Conservation (phyloP, 2,329 filamentous ascomycete genomes). For the Zymoseptoria passerinii region DNA sequence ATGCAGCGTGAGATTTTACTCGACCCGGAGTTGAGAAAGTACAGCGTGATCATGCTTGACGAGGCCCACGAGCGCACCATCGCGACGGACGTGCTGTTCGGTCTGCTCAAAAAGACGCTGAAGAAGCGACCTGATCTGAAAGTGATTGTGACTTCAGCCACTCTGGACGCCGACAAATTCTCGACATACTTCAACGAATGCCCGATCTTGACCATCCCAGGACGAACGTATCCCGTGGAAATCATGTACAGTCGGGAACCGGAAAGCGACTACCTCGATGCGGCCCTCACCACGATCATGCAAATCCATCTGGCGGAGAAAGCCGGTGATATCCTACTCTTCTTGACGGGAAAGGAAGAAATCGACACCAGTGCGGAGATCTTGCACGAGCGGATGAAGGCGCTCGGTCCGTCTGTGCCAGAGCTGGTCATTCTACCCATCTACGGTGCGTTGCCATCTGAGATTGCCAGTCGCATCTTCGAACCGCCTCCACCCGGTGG, state of each 20-base stretch:
- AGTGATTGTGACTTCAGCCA: conserved; percentile 93
- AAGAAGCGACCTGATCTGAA: conserved; percentile 81
- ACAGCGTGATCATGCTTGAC: conserved; percentile 96
- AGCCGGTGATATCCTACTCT: conserved; percentile 87
- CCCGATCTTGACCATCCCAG: conserved; percentile 93
- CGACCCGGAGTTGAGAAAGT: conserved; percentile 79
- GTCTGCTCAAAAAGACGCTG: conserved; percentile 84
- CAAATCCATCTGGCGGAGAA: conserved; percentile 94
- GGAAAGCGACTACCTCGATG: conserved; percentile 90
- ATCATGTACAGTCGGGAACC: conserved; percentile 92
- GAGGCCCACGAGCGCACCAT: conserved; percentile 98
- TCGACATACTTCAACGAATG: conserved; percentile 92
- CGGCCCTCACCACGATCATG: conserved; percentile 93
- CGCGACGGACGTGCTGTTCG: conserved; percentile 90
- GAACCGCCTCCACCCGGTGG: conserved; percentile 77
- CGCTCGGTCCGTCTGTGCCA: conserved; percentile 59
- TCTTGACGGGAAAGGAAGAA: conserved; percentile 94
- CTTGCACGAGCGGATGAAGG: conserved; percentile 64
- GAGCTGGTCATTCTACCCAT: conserved; percentile 79
- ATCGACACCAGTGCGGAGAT: conserved; percentile 95
- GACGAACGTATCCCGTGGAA: conserved; percentile 90
- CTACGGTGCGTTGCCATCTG: conserved; percentile 78
- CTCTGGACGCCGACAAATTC: conserved; percentile 94
- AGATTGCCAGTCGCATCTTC: conserved; percentile 56
- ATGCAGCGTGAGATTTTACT: conserved; percentile 89